These are phyloP conservation scores for Diplocarpon mali DNA, from an alignment of 2,329 filamentous ascomycete species.

Conservation along the genomic window DNA sequence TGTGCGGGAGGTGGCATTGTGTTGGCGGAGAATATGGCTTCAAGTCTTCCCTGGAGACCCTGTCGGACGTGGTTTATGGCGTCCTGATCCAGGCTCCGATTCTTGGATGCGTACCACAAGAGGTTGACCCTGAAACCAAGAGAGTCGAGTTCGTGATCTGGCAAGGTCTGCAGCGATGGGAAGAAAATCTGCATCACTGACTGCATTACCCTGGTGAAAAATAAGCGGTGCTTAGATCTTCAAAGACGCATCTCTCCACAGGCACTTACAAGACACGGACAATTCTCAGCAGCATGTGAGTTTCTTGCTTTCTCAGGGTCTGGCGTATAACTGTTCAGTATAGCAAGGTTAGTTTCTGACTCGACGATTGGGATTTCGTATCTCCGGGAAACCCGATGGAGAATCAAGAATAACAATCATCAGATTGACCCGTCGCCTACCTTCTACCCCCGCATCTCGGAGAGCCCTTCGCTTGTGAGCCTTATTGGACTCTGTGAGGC, in stretches of 20 bases:
- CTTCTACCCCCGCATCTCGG: not conserved
- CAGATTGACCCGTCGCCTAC: no score
- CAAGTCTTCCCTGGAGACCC: not conserved
- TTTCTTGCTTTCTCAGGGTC: no score
- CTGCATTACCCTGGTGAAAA: no score
- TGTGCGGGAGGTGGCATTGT: not conserved
- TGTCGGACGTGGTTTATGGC: not conserved
- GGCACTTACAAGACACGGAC: no score
- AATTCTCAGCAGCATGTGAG: no score
- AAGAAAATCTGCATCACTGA: slow-evolving; percentile 6
- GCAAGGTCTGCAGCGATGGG: not conserved
- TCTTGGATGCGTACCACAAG: not conserved
- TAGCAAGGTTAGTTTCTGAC: no score
- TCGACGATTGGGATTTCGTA: no score
- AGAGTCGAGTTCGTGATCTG: slow-evolving; percentile 5
- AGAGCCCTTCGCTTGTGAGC: not conserved
- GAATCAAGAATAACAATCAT: no score
- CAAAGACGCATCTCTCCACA: no score
- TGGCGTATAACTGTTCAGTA: no score
- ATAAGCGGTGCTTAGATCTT: no score
- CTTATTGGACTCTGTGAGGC: slow-evolving; percentile 1
- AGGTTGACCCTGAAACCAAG: slow-evolving; percentile 10
- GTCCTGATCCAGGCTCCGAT: not conserved
- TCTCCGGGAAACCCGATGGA: no score
- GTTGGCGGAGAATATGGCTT: not conserved